Evolutionary conservation across 2,329 filamentous ascomycete species (phyloP).

Genomic region (Thelonectria rubi): DNA sequence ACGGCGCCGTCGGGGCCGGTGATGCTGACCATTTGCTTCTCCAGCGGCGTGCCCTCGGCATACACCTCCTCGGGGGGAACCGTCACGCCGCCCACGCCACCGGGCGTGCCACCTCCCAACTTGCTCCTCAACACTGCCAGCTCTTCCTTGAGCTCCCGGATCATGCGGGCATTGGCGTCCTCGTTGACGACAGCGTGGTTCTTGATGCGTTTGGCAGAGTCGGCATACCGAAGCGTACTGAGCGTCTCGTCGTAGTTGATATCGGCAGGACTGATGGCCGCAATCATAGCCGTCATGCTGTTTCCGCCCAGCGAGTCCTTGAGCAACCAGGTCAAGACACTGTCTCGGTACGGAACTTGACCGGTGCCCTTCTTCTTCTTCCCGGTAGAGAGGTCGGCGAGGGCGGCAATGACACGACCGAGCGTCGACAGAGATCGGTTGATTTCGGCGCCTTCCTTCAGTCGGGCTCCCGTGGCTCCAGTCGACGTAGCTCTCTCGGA

Average conservation of each 20-base stretch:
- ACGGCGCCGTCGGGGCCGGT: slow-evolving; percentile 83
- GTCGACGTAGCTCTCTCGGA: slow-evolving; percentile 98
- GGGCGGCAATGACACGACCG: slow-evolving; percentile 94
- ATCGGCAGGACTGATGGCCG: slow-evolving; percentile 95
- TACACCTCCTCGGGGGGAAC: slow-evolving; percentile 82
- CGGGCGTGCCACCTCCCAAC: slow-evolving; percentile 67
- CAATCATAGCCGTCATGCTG: slow-evolving; percentile 99
- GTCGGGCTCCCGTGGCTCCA: slow-evolving; percentile 89
- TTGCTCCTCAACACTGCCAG: slow-evolving; percentile 86
- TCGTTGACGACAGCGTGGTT: slow-evolving; percentile 99
- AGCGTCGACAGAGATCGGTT: slow-evolving; percentile 96
- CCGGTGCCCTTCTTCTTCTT: slow-evolving; percentile 76
- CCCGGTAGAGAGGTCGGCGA: slow-evolving; percentile 90
- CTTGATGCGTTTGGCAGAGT: slow-evolving; percentile 99
- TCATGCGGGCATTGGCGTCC: slow-evolving; percentile 98
- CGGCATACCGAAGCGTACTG: slow-evolving; percentile 93
- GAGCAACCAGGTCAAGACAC: slow-evolving; percentile 92
- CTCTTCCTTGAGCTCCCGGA: slow-evolving; percentile 96
- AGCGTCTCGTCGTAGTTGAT: slow-evolving; percentile 99
- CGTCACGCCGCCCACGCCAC: slow-evolving; percentile 57
- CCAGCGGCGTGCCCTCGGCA: slow-evolving; percentile 88
- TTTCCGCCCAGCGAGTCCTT: slow-evolving; percentile 98
- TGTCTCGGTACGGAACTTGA: slow-evolving; percentile 96
- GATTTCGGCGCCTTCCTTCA: slow-evolving; percentile 99
- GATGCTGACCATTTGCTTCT: slow-evolving; percentile 96